Conservation (phyloP, 768 basidiomycete species). For the Russula emetica region DNA sequence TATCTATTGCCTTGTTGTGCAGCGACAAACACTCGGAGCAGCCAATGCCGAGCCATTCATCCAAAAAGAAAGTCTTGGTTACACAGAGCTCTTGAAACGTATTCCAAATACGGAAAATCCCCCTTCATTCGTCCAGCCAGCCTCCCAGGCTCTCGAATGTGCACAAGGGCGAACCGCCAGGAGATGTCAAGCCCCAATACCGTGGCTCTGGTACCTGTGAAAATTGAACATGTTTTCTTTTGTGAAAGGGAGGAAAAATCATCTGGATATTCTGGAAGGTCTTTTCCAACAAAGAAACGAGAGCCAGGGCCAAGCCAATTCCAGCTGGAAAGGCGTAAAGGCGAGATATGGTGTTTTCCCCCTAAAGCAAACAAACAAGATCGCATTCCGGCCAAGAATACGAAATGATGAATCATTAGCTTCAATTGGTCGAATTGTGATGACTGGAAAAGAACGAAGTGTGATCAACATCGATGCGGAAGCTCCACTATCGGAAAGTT, state of each 20-base stretch:
- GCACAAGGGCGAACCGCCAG: slow-evolving; percentile 43
- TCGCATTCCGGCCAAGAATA: slow-evolving; percentile 51
- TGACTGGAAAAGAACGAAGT: slow-evolving; percentile 8
- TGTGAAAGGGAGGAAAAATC: not conserved
- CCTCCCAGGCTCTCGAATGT: slow-evolving; percentile 16
- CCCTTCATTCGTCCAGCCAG: slow-evolving; percentile 49
- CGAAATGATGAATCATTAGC: slow-evolving; percentile 49
- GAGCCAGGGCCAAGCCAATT: slow-evolving; percentile 41
- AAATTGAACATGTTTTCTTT: slow-evolving; percentile 39
- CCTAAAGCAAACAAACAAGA: slow-evolving; percentile 37
- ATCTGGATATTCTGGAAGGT: slow-evolving; percentile 32
- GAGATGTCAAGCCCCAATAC: slow-evolving; percentile 34
- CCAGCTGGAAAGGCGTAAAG: slow-evolving; percentile 49
- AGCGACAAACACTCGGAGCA: no score
- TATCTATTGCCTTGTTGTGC: no score
- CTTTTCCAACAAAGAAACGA: slow-evolving; percentile 53
- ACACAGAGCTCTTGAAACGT: slow-evolving; percentile 49
- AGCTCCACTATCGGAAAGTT: slow-evolving; percentile 11
- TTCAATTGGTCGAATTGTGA: slow-evolving; percentile 35
- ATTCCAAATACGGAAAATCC: slow-evolving; percentile 49
- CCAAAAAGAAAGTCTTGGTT: slow-evolving; percentile 32
- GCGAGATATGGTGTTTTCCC: slow-evolving; percentile 49
- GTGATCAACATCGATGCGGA: slow-evolving; percentile 11
- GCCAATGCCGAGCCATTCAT: no score
- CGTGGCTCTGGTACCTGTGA: slow-evolving; percentile 53